These are phyloP conservation scores for Picochlorum sp. DNA, from an alignment of 139 green algal genomes.

Conservation along the genomic window DNA sequence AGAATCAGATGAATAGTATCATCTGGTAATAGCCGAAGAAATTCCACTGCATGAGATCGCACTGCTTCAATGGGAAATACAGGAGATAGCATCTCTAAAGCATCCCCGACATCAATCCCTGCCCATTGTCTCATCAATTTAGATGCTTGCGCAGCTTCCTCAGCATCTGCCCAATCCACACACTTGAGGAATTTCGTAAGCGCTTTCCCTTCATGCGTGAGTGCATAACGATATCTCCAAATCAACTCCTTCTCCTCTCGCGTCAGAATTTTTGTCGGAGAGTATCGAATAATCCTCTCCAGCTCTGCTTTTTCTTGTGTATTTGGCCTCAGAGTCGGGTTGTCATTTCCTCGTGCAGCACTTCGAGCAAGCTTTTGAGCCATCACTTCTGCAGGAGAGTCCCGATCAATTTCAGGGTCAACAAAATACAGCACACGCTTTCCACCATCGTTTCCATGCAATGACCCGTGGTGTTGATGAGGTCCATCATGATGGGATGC, in stretches of 20 bases:
- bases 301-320: constrained; percentile 53
- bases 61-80: constrained; percentile 71
- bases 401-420: constrained; percentile 66
- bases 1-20: constrained; percentile 87
- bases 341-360: constrained; percentile 52
- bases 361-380: constrained; percentile 83
- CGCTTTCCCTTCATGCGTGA: constrained; percentile 61
- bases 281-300: constrained; percentile 33
- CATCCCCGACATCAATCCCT: constrained; percentile 71
- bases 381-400: constrained; percentile 87
- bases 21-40: constrained; percentile 60
- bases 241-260: constrained; percentile 59
- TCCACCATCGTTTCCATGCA: constrained; percentile 7
- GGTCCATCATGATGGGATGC: not conserved
- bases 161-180: constrained; percentile 88
- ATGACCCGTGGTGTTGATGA: constrained; percentile 7
- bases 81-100: constrained; percentile 88
- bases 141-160: constrained; percentile 60
- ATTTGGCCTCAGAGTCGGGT: constrained; percentile 77
- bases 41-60: constrained; percentile 53
- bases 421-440: constrained; percentile 33
- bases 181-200: constrained; percentile 60
- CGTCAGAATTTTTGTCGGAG: constrained; percentile 53
- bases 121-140: constrained; percentile 83
- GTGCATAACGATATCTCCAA: constrained; percentile 78